Evolutionary conservation across 1,139 yeast species (phyloP).

Genomic region (Lipomyces yarrowii): DNA sequence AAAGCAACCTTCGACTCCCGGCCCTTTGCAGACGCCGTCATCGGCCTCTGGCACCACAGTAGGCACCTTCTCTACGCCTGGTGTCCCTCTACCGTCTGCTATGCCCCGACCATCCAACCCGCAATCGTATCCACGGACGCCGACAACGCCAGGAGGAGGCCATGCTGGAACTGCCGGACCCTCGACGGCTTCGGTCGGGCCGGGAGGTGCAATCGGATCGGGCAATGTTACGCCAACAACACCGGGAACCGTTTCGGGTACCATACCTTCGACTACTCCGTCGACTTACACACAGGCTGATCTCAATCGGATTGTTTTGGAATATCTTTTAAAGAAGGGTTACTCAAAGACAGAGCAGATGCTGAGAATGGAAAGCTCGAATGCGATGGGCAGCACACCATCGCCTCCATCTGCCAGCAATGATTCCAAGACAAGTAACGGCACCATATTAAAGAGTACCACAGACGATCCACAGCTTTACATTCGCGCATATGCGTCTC

Average conservation of each 20-base stretch:
- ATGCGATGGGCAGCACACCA: conserved; percentile 5
- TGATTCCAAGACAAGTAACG: conserved; percentile 37
- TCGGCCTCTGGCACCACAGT: neutral
- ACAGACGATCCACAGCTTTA: conserved; percentile 70
- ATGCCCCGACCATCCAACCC: neutral
- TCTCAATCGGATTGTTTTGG: conserved; percentile 85
- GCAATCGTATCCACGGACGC: conserved; percentile 1
- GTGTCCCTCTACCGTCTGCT: neutral
- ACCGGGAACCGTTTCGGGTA: neutral
- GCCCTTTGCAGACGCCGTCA: conserved; percentile 12
- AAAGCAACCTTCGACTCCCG: conserved; percentile 24
- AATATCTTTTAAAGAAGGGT: conserved; percentile 90
- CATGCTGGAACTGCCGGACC: neutral
- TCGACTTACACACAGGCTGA: conserved; percentile 62
- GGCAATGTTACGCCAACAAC: neutral
- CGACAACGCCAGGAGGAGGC: neutral
- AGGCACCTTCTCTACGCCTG: neutral
- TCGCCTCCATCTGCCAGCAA: conserved; percentile 31
- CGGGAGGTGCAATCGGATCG: conserved; percentile 2
- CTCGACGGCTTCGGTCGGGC: neutral
- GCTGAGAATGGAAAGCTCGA: conserved; percentile 72
- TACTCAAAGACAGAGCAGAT: conserved; percentile 92
- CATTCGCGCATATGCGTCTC: conserved; percentile 73
- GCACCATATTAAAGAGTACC: conserved; percentile 37
- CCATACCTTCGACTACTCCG: conserved; percentile 20